Evolutionary conservation across 164 flowering plant genomes (phyloP).

Genomic region (Stephania cephalantha): DNA sequence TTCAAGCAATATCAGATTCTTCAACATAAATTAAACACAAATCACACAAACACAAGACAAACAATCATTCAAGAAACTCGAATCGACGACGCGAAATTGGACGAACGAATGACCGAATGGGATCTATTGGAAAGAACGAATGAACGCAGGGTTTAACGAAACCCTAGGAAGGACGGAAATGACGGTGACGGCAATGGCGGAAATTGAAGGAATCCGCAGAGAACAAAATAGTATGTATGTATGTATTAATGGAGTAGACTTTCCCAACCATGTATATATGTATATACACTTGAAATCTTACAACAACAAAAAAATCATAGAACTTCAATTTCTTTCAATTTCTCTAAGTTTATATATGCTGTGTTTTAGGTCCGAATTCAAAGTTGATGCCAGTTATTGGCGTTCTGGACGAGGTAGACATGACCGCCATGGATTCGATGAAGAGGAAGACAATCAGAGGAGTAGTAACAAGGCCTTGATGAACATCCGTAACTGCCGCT

Average conservation of each 20-base stretch:
- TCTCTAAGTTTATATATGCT: background rate
- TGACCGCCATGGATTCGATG: constrained; percentile 29
- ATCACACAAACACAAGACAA: too few relatives aligned
- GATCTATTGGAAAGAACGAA: background rate
- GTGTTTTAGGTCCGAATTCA: background rate
- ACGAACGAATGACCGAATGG: too few relatives aligned
- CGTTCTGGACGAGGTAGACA: constrained; percentile 45
- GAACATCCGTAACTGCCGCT: constrained; percentile 20
- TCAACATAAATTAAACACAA: background rate
- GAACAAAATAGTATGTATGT: background rate
- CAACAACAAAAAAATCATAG: constrained; percentile 17
- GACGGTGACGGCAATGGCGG: background rate
- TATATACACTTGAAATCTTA: constrained; percentile 7
- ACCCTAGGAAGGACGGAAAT: constrained; percentile 4
- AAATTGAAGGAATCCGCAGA: background rate
- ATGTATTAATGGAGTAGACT: constrained; percentile 24
- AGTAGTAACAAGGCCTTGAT: constrained; percentile 25
- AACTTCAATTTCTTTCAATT: background rate
- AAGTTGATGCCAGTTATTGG: constrained; percentile 55
- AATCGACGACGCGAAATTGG: too few relatives aligned
- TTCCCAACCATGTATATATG: constrained; percentile 6
- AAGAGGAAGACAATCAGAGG: constrained; percentile 18
- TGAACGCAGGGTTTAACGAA: background rate
- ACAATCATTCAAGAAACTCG: too few relatives aligned
- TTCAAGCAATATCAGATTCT: background rate